Evolutionary conservation across 768 basidiomycete species (phyloP).

Genomic region (Rhizopogon vesiculosus): DNA sequence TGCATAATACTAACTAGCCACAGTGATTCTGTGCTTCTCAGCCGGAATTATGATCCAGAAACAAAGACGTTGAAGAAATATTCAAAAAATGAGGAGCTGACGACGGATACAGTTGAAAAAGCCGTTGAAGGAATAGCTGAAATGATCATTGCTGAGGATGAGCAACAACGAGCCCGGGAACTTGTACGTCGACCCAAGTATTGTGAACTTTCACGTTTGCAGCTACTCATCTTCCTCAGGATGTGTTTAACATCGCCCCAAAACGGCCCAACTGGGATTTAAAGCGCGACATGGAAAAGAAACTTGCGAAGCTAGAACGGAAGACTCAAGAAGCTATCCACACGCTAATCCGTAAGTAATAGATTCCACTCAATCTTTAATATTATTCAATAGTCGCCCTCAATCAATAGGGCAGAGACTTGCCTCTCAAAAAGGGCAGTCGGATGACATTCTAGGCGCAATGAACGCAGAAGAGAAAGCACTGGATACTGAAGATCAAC

Average conservation of each 20-base stretch:
- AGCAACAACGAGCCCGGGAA: conserved; percentile 79
- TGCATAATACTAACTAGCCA: conserved; percentile 11
- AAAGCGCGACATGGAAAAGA: conserved; percentile 91
- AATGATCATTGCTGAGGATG: conserved; percentile 81
- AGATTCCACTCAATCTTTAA: conserved; percentile 1
- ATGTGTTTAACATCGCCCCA: conserved; percentile 95
- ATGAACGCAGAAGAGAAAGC: conserved; percentile 73
- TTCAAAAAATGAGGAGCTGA: conserved; percentile 47
- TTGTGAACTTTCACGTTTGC: background rate
- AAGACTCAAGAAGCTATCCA: conserved; percentile 92
- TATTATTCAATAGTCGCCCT: conserved; percentile 2
- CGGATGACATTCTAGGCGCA: conserved; percentile 76
- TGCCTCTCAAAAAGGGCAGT: conserved; percentile 72
- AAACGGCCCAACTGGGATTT: conserved; percentile 97
- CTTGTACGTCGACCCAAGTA: conserved; percentile 48
- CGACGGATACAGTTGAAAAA: conserved; percentile 85
- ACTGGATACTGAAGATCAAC: conserved; percentile 45
- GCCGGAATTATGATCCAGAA: conserved; percentile 87
- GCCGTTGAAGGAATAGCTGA: conserved; percentile 81
- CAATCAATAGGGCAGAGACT: conserved; percentile 64
- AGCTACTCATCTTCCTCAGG: conserved; percentile 40
- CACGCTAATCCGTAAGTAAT: conserved; percentile 79
- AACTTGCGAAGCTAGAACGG: conserved; percentile 81
- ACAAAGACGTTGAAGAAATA: conserved; percentile 75
- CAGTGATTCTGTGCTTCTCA: conserved; percentile 52